These are phyloP conservation scores for Didymosphaeria variabile DNA, from an alignment of 2,329 filamentous ascomycete genomes.

Conservation along the genomic window DNA sequence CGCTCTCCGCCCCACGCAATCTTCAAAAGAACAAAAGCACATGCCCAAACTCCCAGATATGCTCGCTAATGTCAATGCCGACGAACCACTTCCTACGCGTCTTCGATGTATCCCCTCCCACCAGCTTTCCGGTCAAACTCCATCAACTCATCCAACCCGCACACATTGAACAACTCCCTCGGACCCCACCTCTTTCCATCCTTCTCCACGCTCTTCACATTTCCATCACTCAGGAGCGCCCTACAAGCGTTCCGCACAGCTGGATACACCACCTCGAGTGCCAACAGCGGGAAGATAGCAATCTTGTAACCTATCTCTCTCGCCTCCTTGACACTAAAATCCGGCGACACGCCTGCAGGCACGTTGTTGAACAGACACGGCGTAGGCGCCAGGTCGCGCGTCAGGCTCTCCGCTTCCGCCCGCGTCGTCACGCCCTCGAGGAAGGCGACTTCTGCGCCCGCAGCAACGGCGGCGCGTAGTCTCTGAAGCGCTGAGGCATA, in stretches of 20 bases:
- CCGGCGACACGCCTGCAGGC: constrained; percentile 64
- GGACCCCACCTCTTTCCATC: constrained; percentile 57
- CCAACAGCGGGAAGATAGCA: constrained; percentile 63
- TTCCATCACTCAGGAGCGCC: constrained; percentile 39
- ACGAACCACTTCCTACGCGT: constrained; percentile 15
- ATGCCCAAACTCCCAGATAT: neutral
- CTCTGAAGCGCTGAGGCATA: constrained; percentile 65
- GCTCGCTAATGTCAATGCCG: constrained; percentile 1
- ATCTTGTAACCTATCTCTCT: constrained; percentile 66
- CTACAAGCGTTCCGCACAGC: constrained; percentile 40
- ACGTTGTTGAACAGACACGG: constrained; percentile 67
- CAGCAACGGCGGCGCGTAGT: constrained; percentile 60
- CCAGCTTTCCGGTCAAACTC: constrained; percentile 59
- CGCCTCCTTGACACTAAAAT: constrained; percentile 62
- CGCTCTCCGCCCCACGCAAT: neutral
- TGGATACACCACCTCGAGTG: constrained; percentile 44
- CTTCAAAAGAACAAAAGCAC: neutral
- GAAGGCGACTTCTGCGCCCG: constrained; percentile 68
- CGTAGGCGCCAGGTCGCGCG: constrained; percentile 60
- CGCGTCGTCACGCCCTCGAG: constrained; percentile 65
- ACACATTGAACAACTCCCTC: constrained; percentile 61
- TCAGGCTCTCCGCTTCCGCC: constrained; percentile 60
- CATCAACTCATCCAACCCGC: constrained; percentile 61
- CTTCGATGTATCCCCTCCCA: constrained; percentile 46
- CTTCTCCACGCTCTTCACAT: constrained; percentile 48